A percentile compares a stretch with the other conserved stretches of the same genome.
These are phyloP conservation scores for Coffea canephora DNA, from an alignment of 257 asterid species.

Conservation along the genomic window DNA sequence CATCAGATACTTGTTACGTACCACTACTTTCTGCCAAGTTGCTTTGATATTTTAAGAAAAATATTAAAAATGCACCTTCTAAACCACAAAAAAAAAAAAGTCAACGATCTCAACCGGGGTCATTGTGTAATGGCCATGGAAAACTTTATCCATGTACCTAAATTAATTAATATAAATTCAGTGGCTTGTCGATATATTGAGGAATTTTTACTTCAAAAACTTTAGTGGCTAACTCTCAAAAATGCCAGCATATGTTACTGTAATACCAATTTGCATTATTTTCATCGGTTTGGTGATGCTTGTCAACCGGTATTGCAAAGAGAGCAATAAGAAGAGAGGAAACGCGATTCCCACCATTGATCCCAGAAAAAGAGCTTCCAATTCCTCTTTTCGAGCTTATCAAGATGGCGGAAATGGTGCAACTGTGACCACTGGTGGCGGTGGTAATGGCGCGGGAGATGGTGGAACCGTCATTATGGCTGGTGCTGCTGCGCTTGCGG, in stretches of 20 bases:
- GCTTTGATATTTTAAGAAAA: no score
- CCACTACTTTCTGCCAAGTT: no score
- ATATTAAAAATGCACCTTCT: no score
- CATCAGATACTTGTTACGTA: no score
- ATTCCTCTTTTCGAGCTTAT: not conserved
- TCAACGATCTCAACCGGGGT: not conserved
- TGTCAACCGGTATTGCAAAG: not conserved
- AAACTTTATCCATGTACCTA: not conserved
- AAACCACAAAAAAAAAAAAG: not conserved
- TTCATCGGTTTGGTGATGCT: not conserved
- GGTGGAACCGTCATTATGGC: slow-evolving; percentile 21
- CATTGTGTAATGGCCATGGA: not conserved
- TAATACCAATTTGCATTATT: not conserved
- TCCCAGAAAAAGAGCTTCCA: not conserved
- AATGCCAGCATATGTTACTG: no score
- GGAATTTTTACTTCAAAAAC: not conserved
- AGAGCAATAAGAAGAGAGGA: not conserved
- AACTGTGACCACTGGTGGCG: not conserved
- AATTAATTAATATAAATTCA: not conserved
- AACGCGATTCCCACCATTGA: not conserved
- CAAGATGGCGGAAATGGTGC: slow-evolving; percentile 29
- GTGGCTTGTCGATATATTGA: not conserved
- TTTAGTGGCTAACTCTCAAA: no score
- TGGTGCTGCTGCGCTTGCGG: slow-evolving; percentile 20
- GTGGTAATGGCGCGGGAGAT: not conserved